Percentiles rank a stretch among this genome's conserved stretches.
Conservation (phyloP, 176 grass and related monocot genomes). For the Aegilops sharonensis region DNA sequence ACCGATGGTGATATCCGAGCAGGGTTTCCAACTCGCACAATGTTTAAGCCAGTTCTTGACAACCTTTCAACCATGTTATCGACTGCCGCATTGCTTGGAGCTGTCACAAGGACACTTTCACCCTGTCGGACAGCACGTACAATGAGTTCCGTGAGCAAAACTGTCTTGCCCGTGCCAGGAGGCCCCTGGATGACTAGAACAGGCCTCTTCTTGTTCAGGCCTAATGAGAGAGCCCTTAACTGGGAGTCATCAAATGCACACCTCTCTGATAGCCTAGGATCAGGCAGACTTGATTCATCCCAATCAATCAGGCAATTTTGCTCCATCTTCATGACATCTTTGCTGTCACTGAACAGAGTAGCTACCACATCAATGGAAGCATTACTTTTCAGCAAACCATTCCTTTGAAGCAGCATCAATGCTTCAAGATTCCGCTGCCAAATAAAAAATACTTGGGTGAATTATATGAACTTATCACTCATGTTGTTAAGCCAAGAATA, state of each 20-base stretch:
- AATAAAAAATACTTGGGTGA: constrained; percentile 38
- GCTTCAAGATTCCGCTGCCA: constrained; percentile 94
- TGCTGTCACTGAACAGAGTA: constrained; percentile 73
- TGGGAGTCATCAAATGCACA: constrained; percentile 74
- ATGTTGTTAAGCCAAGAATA: constrained; percentile 16
- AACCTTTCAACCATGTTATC: constrained; percentile 94
- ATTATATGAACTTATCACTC: neutral
- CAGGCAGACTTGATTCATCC: constrained; percentile 34
- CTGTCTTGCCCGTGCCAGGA: constrained; percentile 93
- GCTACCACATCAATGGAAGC: constrained; percentile 72
- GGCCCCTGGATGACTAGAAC: constrained; percentile 84
- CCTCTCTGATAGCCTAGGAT: constrained; percentile 46
- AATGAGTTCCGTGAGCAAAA: constrained; percentile 77
- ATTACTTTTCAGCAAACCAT: constrained; percentile 80
- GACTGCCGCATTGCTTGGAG: constrained; percentile 77
- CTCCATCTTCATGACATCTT: constrained; percentile 65
- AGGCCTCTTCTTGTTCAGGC: constrained; percentile 86
- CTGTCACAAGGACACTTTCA: constrained; percentile 80
- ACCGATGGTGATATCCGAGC: constrained; percentile 71
- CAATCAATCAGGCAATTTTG: constrained; percentile 61
- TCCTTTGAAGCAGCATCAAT: constrained; percentile 86
- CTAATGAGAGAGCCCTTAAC: constrained; percentile 68
- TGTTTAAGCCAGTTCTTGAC: constrained; percentile 60
- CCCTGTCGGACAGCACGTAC: constrained; percentile 73
- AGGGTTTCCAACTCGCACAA: constrained; percentile 93